Evolutionary conservation across 1,284 basidiomycete genomes (phyloP), one percentile per base, ranked within the genome.

Genomic region (Ustilago trichophora): DNA sequence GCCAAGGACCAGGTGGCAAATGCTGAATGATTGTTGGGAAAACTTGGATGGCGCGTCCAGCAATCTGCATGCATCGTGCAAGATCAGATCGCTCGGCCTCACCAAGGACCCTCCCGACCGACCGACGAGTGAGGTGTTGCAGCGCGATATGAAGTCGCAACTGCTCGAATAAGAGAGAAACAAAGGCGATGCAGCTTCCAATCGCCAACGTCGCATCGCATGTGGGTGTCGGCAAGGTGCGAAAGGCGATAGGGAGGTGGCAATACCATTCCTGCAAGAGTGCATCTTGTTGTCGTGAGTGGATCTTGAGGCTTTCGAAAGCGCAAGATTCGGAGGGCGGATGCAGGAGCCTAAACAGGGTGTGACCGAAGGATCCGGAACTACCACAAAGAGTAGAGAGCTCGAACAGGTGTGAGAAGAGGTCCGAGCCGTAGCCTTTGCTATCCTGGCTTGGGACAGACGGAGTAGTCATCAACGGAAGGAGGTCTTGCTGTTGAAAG

Each of bases 211-310:
- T 22, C 12, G 44, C 19, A 26, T 54, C 52, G 9, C 29, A 24
- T 1, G 29, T 18, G 1, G 13, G 12, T 1, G 31, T 7, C 4
- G 44, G 44, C 10, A n/a, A 16, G 4, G 29, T 21, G 4, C 52
- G 37, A 19, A 47, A 35, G 11, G 31, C n/a, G 27, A 27, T 6
- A 2, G 52, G 52, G 8, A 54, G 26, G 1, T 18, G 9, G 13
- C 27, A 26, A 43, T 54, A 54, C 52, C 52, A 54, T n/a, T 22
- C 37, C 7, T 41, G 19, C 8, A 54, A 26, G 6, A 22, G 16
- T 1, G 25, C 16, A 12, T 54, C 43, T 29, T 34, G 32, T n/a
- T 41, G 43, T 32, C 32, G 44, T 12, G 29, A 32, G 6, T 21
- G 12, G 10, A 31, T n/a, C 6, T 9, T 22, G n/a, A 45, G 18